Evolutionary conservation across 805 yeast species (phyloP), one percentile per base, ranked within the genome.

Genomic region (Candida insectalens): DNA sequence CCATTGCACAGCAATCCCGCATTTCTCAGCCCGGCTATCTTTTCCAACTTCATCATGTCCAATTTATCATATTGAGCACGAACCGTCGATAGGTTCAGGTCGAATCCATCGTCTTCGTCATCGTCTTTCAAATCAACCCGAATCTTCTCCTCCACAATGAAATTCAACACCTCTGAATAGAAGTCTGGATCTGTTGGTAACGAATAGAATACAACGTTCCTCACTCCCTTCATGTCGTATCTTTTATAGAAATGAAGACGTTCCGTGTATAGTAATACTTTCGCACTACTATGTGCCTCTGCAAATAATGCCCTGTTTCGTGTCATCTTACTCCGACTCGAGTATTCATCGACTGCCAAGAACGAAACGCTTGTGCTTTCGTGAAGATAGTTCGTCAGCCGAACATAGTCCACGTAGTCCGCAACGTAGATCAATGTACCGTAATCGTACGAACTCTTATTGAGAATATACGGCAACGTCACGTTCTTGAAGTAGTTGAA

Each of bases 241-340:
- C 97, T 69, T 43, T 95, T 74, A 62, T 77, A 92, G 51, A 84
- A 92, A 56, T 92, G 97, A 52, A 89, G 63, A 67, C 98, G 78
- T 49, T 89, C 97, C 0, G 96, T 83, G 57, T 89, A 89, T n/a
- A 92, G 58, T 62, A 92, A 53, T 19, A 89, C 67, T 3, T 71
- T 71, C 9, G 55, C 53, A 27, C 37, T 35, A 19, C 44, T 44
- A 14, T 48, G 37, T 19, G 43, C 47, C 23, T 72, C 67, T 21
- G 69, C 72, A 51, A 92, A 92, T 25, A 68, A 59, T 6, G 83
- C 69, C 43, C 97, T 68, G 14, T 77, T 72, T 31, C 84, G 66
- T 1, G 85, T 73, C 22, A 84, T 53, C 37, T 81, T 78, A n/a
- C 81, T 65, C 42, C 74, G 81, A 2, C 73, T 57, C 2, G 94